Percentiles rank a stretch among this genome's conserved stretches.
phyloP scores from a whole-genome alignment of 2,329 filamentous ascomycete genomes.

The Mollisia scopiformis region DNA sequence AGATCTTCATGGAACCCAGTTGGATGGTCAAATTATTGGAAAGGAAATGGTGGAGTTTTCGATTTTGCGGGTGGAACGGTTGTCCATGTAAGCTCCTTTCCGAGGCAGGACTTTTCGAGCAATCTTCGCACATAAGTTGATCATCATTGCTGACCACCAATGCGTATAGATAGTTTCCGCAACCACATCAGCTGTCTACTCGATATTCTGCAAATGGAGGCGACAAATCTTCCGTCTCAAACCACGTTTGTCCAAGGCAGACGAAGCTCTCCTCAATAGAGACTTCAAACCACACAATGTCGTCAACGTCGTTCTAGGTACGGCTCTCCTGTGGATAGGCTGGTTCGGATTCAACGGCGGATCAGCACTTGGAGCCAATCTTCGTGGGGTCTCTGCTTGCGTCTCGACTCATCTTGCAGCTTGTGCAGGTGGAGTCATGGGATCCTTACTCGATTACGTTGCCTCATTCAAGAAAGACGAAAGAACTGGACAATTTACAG shows the following conservation, averaged over 20 bases:
- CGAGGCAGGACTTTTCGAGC: conserved; percentile 37
- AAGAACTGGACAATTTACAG: not conserved
- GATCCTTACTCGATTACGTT: not conserved
- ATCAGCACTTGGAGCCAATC: conserved; percentile 73
- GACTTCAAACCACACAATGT: conserved; percentile 63
- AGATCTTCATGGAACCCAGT: conserved; percentile 78
- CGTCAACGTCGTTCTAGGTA: conserved; percentile 71
- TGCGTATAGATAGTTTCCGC: conserved; percentile 60
- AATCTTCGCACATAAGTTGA: not conserved
- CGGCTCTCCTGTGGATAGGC: conserved; percentile 76
- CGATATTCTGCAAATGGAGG: conserved; percentile 69
- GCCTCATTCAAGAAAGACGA: conserved; percentile 1
- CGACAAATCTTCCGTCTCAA: conserved; percentile 31
- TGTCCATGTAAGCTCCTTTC: conserved; percentile 62
- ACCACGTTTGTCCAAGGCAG: not conserved
- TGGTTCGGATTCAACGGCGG: conserved; percentile 98
- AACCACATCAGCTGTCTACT: conserved; percentile 71
- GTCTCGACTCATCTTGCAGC: conserved; percentile 80
- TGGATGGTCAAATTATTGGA: conserved; percentile 63
- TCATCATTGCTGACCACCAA: not conserved
- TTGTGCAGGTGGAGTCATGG: conserved; percentile 9
- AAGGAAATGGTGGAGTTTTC: conserved; percentile 42
- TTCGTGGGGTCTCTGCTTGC: conserved; percentile 86
- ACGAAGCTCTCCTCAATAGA: conserved; percentile 36
- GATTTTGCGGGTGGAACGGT: conserved; percentile 72